phyloP scores from a whole-genome alignment of 169 alveolate species.

The Eimeria falciformis region DNA sequence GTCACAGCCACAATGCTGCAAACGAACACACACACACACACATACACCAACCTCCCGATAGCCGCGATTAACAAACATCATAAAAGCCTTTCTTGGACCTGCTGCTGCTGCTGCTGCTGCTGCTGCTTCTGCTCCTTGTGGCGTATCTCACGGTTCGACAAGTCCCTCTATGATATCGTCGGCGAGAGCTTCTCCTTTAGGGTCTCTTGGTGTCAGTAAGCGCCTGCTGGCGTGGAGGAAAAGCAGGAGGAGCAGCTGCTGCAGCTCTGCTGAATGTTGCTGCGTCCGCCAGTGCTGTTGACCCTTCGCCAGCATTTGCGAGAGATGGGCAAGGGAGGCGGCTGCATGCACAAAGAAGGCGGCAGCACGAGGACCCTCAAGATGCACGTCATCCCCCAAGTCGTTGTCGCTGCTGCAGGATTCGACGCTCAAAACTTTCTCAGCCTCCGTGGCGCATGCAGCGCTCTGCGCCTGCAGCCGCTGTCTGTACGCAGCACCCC shows the following conservation, averaged over 20 bases:
- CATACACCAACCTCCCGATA: background rate
- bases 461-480: constrained; percentile 47
- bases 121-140: constrained; percentile 22
- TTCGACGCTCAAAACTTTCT: constrained; percentile 6
- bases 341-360: constrained; percentile 52
- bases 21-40: background rate
- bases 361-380: constrained; percentile 48
- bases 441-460: background rate
- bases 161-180: background rate
- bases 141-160: constrained; percentile 24
- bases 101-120: constrained; percentile 11
- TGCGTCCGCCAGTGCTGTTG: constrained; percentile 30
- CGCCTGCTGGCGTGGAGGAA: constrained; percentile 56
- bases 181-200: background rate
- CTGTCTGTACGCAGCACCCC: constrained; percentile 36
- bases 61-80: too few species aligned
- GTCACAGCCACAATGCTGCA: constrained; percentile 44
- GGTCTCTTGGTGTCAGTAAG: constrained; percentile 7
- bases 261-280: constrained; percentile 47
- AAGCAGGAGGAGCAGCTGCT: constrained; percentile 44
- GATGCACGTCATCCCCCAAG: constrained; percentile 37
- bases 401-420: constrained; percentile 18
- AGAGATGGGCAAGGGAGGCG: constrained; percentile 26
- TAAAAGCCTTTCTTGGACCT: background rate
- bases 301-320: constrained; percentile 2